Evolutionary conservation across 306 rosid genomes (phyloP).

Genomic region (Oxytropis ochrocephala): DNA sequence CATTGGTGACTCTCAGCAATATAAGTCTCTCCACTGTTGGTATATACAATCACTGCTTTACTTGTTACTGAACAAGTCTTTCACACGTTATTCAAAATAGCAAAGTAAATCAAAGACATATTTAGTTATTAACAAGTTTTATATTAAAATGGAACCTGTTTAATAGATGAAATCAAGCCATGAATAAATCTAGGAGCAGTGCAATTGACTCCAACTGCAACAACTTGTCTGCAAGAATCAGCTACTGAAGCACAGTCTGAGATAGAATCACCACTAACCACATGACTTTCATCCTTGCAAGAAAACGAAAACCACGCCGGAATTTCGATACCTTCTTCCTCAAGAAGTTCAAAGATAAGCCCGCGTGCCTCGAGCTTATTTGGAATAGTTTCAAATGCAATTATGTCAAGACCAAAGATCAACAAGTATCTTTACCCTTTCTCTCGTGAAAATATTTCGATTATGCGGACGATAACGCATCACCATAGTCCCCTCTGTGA

Average conservation of each 20-base stretch:
- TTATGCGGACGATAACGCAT: slow-evolving; percentile 46
- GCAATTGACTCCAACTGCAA: slow-evolving; percentile 88
- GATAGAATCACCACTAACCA: slow-evolving; percentile 72
- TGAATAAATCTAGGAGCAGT: slow-evolving; percentile 81
- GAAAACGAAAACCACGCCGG: slow-evolving; percentile 90
- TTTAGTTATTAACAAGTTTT: not conserved
- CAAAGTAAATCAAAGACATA: not conserved
- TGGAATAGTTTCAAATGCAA: slow-evolving; percentile 89
- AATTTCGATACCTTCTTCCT: slow-evolving; percentile 63
- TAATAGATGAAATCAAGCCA: slow-evolving; percentile 52
- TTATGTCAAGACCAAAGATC: slow-evolving; percentile 68
- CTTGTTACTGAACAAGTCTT: slow-evolving; percentile 35
- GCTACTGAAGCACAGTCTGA: slow-evolving; percentile 71
- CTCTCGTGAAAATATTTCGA: slow-evolving; percentile 79
- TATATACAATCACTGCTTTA: slow-evolving; percentile 70
- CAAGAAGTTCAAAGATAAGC: slow-evolving; percentile 73
- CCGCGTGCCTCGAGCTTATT: slow-evolving; percentile 74
- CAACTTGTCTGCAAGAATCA: slow-evolving; percentile 57
- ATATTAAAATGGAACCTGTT: slow-evolving; percentile 36
- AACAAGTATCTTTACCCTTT: slow-evolving; percentile 69
- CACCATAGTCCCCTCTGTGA: slow-evolving; percentile 71
- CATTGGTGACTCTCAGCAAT: slow-evolving; percentile 52
- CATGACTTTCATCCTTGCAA: slow-evolving; percentile 68
- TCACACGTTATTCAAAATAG: not conserved
- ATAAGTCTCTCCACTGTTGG: slow-evolving; percentile 89